phyloP scores from a whole-genome alignment of 345 rosid genomes.

The Psidium guajava region DNA sequence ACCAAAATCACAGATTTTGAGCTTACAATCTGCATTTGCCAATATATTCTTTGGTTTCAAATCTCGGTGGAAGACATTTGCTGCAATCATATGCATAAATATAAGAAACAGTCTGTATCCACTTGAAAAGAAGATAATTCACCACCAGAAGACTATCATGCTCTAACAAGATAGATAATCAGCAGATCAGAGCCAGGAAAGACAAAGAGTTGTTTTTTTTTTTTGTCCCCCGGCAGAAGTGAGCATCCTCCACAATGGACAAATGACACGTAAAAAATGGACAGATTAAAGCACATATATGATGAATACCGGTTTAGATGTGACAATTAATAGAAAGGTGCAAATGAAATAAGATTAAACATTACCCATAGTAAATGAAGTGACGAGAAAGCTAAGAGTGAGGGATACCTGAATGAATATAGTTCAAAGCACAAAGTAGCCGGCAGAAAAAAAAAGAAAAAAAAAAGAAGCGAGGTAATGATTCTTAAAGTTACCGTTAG shows the following conservation, averaged over 20 bases:
- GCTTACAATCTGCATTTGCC: slow-evolving; percentile 93
- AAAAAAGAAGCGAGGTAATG: slow-evolving; percentile 66
- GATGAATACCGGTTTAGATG: not conserved
- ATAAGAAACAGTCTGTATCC: not conserved
- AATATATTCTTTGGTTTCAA: slow-evolving; percentile 87
- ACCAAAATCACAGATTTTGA: slow-evolving; percentile 94
- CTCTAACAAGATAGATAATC: not conserved
- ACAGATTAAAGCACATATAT: not conserved
- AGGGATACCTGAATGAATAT: slow-evolving; percentile 60
- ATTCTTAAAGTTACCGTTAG: slow-evolving; percentile 78
- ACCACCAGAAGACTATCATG: not conserved
- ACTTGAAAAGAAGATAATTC: not conserved
- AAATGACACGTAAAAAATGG: not conserved
- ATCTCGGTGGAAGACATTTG: slow-evolving; percentile 84
- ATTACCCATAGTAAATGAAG: not conserved
- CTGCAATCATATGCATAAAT: slow-evolving; percentile 30
- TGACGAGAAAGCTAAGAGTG: not conserved
- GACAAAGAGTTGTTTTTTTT: not conserved
- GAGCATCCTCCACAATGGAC: not conserved
- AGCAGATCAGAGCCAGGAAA: not conserved
- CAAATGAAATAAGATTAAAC: not conserved
- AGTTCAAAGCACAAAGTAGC: slow-evolving; percentile 72
- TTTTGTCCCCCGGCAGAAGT: not conserved
- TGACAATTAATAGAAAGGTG: not conserved
- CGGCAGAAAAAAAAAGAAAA: too few species aligned